These are phyloP conservation scores for Fusarium sp. DNA, from an alignment of 2,329 filamentous ascomycete genomes.

Conservation along the genomic window DNA sequence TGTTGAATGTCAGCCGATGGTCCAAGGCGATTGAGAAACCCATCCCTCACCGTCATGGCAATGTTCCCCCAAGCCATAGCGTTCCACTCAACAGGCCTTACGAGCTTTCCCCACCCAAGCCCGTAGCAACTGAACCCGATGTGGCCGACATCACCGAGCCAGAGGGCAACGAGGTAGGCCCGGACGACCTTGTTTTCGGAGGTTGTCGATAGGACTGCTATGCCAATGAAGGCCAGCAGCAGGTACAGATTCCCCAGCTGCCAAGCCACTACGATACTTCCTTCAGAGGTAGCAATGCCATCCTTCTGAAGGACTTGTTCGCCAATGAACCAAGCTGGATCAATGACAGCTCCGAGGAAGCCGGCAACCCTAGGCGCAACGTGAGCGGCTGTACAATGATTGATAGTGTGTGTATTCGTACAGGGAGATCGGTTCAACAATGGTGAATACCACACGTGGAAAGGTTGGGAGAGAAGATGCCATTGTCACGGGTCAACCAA, in stretches of 20 bases:
- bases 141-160: constrained; percentile 75
- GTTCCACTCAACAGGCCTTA: constrained; percentile 71
- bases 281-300: constrained; percentile 52
- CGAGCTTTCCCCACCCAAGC: constrained; percentile 65
- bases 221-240: constrained; percentile 70
- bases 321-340: constrained; percentile 70
- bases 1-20: constrained; percentile 36
- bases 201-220: constrained; percentile 72
- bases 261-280: constrained; percentile 67
- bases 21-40: background rate
- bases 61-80: constrained; percentile 79
- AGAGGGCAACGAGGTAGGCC: constrained; percentile 73
- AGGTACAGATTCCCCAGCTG: constrained; percentile 79
- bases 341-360: constrained; percentile 64
- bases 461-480: constrained; percentile 70
- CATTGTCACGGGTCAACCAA: constrained; percentile 54
- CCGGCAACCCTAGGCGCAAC: constrained; percentile 64
- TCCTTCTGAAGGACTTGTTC: constrained; percentile 64
- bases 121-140: constrained; percentile 68
- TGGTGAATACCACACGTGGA: constrained; percentile 73
- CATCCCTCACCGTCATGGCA: constrained; percentile 66
- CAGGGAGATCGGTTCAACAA: constrained; percentile 76
- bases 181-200: constrained; percentile 73
- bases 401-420: constrained; percentile 51
- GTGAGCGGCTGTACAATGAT: constrained; percentile 6